A percentile compares a stretch with the other conserved stretches of the same genome.
Conservation (phyloP, 768 basidiomycete genomes). For the Austroboletus eburneus region DNA sequence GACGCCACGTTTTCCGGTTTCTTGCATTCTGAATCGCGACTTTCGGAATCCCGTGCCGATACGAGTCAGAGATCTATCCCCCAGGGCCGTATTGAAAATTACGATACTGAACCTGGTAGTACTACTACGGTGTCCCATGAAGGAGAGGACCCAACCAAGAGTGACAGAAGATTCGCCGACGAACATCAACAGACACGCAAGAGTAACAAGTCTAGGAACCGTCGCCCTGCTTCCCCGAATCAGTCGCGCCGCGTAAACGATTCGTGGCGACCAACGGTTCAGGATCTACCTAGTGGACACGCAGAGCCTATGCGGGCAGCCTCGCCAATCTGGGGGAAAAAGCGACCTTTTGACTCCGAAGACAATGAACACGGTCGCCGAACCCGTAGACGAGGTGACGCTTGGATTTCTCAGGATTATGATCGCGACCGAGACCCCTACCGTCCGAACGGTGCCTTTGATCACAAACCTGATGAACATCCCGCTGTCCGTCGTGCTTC, state of each 20-base stretch:
- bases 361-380: slow-evolving; percentile 20
- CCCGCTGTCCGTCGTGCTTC: slow-evolving; percentile 5
- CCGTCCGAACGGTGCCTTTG: slow-evolving; percentile 4
- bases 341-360: slow-evolving; percentile 18
- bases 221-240: slow-evolving; percentile 11
- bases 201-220: background rate
- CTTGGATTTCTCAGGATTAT: slow-evolving; percentile 13
- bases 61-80: background rate
- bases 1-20: slow-evolving; percentile 7
- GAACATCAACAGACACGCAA: slow-evolving; percentile 8
- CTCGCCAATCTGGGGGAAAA: slow-evolving; percentile 15
- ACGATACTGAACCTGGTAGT: slow-evolving; percentile 8
- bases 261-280: slow-evolving; percentile 8
- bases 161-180: slow-evolving; percentile 6
- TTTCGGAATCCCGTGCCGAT: background rate
- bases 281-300: slow-evolving; percentile 8
- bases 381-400: slow-evolving; percentile 22
- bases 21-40: slow-evolving; percentile 9
- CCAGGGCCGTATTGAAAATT: slow-evolving; percentile 1
- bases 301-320: slow-evolving; percentile 15
- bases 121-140: slow-evolving; percentile 2
- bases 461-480: slow-evolving; percentile 14
- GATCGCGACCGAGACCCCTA: slow-evolving; percentile 6
- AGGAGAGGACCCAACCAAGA: slow-evolving; percentile 10
- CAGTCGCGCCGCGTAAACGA: slow-evolving; percentile 2